Percentiles rank a stretch among this genome's conserved stretches.
Evolutionary conservation across 2,329 filamentous ascomycete genomes (phyloP).

Genomic region (Bipolaris cookei): DNA sequence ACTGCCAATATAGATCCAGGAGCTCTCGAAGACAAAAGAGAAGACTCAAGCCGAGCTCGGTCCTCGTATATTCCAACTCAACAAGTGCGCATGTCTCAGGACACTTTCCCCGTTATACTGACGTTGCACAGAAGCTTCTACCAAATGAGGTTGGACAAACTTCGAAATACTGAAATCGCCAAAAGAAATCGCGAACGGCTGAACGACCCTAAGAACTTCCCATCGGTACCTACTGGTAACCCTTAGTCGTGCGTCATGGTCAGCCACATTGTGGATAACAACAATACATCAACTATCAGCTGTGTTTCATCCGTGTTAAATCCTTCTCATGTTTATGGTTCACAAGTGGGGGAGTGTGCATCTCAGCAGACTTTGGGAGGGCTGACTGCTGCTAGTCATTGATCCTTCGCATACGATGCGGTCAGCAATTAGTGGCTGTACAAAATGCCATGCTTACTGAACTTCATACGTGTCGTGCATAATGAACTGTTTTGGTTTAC

Average conservation of each 20-base stretch:
- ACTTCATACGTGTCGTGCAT: conserved; percentile 8
- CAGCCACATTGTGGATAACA: not conserved
- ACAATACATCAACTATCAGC: conserved; percentile 1
- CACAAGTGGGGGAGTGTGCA: conserved; percentile 18
- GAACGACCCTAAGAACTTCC: conserved; percentile 79
- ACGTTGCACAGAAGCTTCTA: conserved; percentile 72
- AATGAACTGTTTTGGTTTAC: not conserved
- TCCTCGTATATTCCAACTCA: conserved; percentile 81
- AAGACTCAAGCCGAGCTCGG: conserved; percentile 64
- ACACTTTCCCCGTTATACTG: not conserved
- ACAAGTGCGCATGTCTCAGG: conserved; percentile 63
- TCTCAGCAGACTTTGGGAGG: conserved; percentile 26
- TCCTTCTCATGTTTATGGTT: conserved; percentile 7
- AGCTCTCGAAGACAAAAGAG: conserved; percentile 56
- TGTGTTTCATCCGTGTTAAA: not conserved
- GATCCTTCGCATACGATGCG: conserved; percentile 29
- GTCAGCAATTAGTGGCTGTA: conserved; percentile 44
- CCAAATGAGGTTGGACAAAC: conserved; percentile 80
- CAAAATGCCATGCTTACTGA: conserved; percentile 23
- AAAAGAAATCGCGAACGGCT: conserved; percentile 82
- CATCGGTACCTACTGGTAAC: conserved; percentile 75
- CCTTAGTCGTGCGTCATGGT: conserved; percentile 27
- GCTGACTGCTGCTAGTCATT: conserved; percentile 32
- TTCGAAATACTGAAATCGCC: conserved; percentile 77
- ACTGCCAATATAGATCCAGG: conserved; percentile 49